A percentile compares a stretch with the other conserved stretches of the same genome.
Conservation (phyloP, 495 filamentous ascomycete species). For the Neurospora africana region DNA sequence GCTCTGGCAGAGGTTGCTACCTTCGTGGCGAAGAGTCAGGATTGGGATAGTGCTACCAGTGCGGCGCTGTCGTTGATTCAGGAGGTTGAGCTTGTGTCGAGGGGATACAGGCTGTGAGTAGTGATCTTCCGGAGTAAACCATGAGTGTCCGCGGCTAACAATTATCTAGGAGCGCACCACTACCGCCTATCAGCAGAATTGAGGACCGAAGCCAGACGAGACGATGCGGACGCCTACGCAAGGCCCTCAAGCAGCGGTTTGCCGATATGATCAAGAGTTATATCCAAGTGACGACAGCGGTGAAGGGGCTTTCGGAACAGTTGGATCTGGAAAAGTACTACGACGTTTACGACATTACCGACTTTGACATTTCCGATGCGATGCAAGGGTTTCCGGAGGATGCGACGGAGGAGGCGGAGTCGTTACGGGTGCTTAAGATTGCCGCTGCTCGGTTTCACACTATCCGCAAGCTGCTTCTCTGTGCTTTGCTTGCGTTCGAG, state of each 20-base stretch:
- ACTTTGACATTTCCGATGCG: slow-evolving; percentile 62
- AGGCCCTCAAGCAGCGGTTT: slow-evolving; percentile 57
- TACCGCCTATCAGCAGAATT: slow-evolving; percentile 73
- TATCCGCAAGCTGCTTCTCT: slow-evolving; percentile 71
- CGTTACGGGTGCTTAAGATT: slow-evolving; percentile 67
- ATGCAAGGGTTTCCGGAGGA: slow-evolving; percentile 47
- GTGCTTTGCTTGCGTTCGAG: slow-evolving; percentile 75
- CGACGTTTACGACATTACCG: slow-evolving; percentile 83
- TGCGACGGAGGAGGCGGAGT: slow-evolving; percentile 60
- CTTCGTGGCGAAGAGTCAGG: slow-evolving; percentile 67
- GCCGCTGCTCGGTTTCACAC: slow-evolving; percentile 69
- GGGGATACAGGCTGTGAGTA: slow-evolving; percentile 84
- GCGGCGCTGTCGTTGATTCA: slow-evolving; percentile 81
- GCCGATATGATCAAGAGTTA: slow-evolving; percentile 59
- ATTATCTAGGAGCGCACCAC: slow-evolving; percentile 58
- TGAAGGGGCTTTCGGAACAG: slow-evolving; percentile 65
- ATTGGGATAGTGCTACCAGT: slow-evolving; percentile 70
- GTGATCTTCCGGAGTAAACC: not conserved
- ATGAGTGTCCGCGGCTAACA: slow-evolving; percentile 26
- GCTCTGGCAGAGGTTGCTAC: slow-evolving; percentile 61
- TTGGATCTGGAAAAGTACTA: slow-evolving; percentile 79
- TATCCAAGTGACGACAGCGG: slow-evolving; percentile 50
- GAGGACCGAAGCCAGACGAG: slow-evolving; percentile 69
- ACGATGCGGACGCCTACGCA: slow-evolving; percentile 68
- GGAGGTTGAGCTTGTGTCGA: slow-evolving; percentile 90